These are phyloP conservation scores for Termitomyces titanicus DNA, from an alignment of 768 basidiomycete species.

Conservation along the genomic window DNA sequence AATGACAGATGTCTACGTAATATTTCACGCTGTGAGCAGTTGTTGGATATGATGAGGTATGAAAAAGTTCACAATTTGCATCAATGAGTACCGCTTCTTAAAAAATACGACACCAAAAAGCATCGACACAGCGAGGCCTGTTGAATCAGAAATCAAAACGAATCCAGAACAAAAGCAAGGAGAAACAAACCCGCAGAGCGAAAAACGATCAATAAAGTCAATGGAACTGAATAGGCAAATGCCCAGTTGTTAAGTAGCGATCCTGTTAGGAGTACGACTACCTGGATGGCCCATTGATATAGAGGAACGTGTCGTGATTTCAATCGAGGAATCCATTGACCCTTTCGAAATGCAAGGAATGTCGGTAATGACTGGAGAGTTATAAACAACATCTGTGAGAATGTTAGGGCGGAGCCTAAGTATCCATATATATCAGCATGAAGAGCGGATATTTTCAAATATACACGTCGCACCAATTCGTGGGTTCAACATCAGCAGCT, in stretches of 20 bases:
- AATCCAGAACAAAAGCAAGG: neutral
- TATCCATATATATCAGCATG: neutral
- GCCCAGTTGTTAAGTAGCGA: constrained; percentile 81
- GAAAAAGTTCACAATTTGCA: constrained; percentile 54
- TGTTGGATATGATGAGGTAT: neutral
- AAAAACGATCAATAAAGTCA: constrained; percentile 81
- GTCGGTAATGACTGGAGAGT: constrained; percentile 61
- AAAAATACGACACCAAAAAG: constrained; percentile 60
- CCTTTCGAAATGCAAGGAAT: constrained; percentile 44
- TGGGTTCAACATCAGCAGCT: constrained; percentile 66
- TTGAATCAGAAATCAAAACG: constrained; percentile 1
- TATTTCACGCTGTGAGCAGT: neutral
- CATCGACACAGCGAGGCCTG: constrained; percentile 78
- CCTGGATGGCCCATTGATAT: constrained; percentile 65
- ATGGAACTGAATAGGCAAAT: constrained; percentile 70
- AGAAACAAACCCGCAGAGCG: constrained; percentile 65
- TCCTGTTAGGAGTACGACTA: constrained; percentile 60
- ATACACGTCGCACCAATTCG: constrained; percentile 49
- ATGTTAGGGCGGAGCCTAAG: constrained; percentile 81
- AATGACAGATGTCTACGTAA: constrained; percentile 53
- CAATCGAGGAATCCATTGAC: constrained; percentile 41
- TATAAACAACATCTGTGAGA: constrained; percentile 82
- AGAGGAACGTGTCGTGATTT: constrained; percentile 70
- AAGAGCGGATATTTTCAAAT: neutral
- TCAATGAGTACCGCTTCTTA: constrained; percentile 51